Evolutionary conservation across 352 stramenopile species (phyloP), one percentile per base, ranked within the genome.

Genomic region (Pythium rhizo-oryzae): DNA sequence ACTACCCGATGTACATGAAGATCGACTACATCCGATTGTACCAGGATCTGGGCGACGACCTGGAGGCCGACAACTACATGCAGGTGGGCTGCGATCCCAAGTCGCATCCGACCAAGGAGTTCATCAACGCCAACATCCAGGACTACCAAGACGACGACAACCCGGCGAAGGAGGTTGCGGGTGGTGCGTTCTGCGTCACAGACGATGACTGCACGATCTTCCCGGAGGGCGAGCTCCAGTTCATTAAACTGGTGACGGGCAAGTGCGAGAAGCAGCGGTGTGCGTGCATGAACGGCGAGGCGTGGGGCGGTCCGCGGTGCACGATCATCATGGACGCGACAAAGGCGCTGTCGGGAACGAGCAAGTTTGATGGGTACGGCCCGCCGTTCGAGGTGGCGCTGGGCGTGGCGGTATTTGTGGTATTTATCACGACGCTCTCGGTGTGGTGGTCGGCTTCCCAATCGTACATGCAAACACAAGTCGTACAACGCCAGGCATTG

Each of bases 1-100:
- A 71, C 0, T 87, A 91, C 52, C 84, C 82, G 0, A 80, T 92
- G 78, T 53, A 53, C 24, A 39, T 62, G 39, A 62, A 62, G 56
- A 62, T 62, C 16, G 56, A 53, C 24, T 53, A 76, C 52, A 62
- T 76, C 37, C 70, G 70, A 16, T 41, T 73, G 58, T 76, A 76
- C 58, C 70, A 76, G 35, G 70, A 76, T 56, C 28, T 53, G 4
- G 56, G 39, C 4, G 43, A 23, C 23, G 56, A 47, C 33, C 23
- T 69, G 18, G 59, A 60, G 11, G 24, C 24, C 12, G 39, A 67
- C 50, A 62, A 51, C 25, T 39, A 43, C 12, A 76, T 76, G 69
- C 28, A 41, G 16, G n/a, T 72, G 3, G 69, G 69, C 16, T 76
- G 69, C 23, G 53, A 72, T 54, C 69, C 69, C 18, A 33, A 47